Base-by-base conservation (phyloP, 495 filamentous ascomycete genomes). In the Xanthoparmelia taractica region DNA sequence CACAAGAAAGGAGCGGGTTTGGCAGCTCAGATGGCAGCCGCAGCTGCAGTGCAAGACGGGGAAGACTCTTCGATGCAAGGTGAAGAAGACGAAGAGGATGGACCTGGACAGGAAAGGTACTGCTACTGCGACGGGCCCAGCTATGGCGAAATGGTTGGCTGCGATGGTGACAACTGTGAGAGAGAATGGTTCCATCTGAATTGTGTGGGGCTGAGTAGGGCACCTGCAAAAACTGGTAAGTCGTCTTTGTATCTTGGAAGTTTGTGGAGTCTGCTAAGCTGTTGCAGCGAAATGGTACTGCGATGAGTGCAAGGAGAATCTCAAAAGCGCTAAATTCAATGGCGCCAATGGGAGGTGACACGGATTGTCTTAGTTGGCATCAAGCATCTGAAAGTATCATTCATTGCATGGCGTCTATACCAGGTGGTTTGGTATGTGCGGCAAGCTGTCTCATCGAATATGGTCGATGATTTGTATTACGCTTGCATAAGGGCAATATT, bases 121-220 rank as follows among this genome's bases (percentile, higher is more conserved):
- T 98, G 94, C 74, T 90, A 91, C 74, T 98, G 94, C 73, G 89
- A 97, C 66, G 83, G 87, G 64, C 85, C 96, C 38, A 94, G 89
- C 69, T 98, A 96, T 70, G 94, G 94, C 27, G 90, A 96, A 75
- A 98, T 98, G 94, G 89, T 98, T 20, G 94, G 87, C n/a, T 98
- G 94, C 67, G 94, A 98, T 70, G 89, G 87, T 52, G 89, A 93
- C 58, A 82, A 80, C 33, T 98, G 94, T 76, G 82, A 86, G 65
- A 81, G 84, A 65, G 93, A 97, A 76, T 98, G 94, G 94, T 98
- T 97, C 77, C 94, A 98, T 80, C 72, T 98, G 48, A 86, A 85
- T 45, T 98, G 94, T 73, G 92, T 96, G 23, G 92, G 91, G 60
- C 71, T 98, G 73, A 89, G 85, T 58, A 89, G 88, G 68, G 88